phyloP scores from a whole-genome alignment of 2,329 filamentous ascomycete species.

The Neoarthrinium moseri region DNA sequence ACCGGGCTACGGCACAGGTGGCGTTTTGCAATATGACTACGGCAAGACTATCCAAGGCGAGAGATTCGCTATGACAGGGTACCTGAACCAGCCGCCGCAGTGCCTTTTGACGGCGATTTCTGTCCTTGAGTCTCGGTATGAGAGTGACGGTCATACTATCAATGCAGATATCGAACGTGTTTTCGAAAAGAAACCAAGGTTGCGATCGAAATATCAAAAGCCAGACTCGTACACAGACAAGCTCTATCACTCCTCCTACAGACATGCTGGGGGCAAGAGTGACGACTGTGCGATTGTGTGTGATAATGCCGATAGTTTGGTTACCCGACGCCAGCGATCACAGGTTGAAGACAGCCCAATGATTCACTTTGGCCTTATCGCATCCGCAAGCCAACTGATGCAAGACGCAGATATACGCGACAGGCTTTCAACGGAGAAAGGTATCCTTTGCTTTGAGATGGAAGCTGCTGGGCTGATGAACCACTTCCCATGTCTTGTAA shows the following conservation, averaged over 20 bases:
- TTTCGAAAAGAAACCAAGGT: conserved; percentile 23
- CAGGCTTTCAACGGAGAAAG: conserved; percentile 12
- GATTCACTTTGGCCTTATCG: conserved; percentile 34
- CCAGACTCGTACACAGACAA: conserved; percentile 23
- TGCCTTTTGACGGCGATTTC: conserved; percentile 10
- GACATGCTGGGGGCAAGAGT: conserved; percentile 3
- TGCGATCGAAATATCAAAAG: conserved; percentile 18
- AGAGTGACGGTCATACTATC: conserved; percentile 19
- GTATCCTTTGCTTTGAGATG: conserved; percentile 28
- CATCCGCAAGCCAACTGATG: conserved; percentile 30
- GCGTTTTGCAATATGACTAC: conserved; percentile 31
- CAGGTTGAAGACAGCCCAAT: conserved; percentile 18
- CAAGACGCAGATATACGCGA: conserved; percentile 25
- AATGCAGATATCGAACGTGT: conserved; percentile 27
- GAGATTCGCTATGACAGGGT: conserved; percentile 13
- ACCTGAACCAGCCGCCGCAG: conserved; percentile 9
- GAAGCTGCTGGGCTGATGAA: conserved; percentile 29
- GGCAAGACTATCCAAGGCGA: conserved; percentile 22
- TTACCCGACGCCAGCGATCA: neutral
- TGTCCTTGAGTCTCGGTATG: conserved; percentile 22
- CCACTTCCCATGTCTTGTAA: conserved; percentile 5
- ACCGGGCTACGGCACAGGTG: conserved; percentile 15
- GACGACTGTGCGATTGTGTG: conserved; percentile 14
- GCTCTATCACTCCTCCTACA: conserved; percentile 20
- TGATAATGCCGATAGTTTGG: neutral